Evolutionary conservation across 2,329 filamentous ascomycete species (phyloP).

Genomic region (Blastomyces percursus): DNA sequence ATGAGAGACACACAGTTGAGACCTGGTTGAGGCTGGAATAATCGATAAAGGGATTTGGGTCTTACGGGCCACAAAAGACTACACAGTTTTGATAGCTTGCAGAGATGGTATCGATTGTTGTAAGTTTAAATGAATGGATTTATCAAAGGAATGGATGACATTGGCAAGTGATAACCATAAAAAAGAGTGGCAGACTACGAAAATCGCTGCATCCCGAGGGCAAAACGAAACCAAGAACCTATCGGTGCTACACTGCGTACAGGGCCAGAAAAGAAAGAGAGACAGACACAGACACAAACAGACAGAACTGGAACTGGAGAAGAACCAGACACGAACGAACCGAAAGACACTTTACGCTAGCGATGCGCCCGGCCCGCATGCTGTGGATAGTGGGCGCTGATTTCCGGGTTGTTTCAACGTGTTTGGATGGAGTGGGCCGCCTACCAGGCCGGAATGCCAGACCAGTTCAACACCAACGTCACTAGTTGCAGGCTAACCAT

Average conservation of each 20-base stretch:
- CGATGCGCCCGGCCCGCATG: neutral
- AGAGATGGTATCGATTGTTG: neutral
- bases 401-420: no score
- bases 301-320: neutral
- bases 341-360: neutral
- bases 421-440: neutral
- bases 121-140: neutral
- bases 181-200: neutral
- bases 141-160: neutral
- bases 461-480: neutral
- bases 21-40: neutral
- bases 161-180: neutral
- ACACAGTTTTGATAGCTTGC: no score
- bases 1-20: neutral
- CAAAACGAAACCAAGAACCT: neutral
- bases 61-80: neutral
- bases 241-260: neutral
- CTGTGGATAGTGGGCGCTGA: neutral
- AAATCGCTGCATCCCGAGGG: neutral
- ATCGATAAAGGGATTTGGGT: neutral
- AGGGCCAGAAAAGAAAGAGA: neutral
- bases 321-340: neutral
- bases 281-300: neutral
- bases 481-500: neutral
- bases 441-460: neutral